Base-by-base conservation (phyloP, 768 basidiomycete genomes). In the Trametopsis cervina region DNA sequence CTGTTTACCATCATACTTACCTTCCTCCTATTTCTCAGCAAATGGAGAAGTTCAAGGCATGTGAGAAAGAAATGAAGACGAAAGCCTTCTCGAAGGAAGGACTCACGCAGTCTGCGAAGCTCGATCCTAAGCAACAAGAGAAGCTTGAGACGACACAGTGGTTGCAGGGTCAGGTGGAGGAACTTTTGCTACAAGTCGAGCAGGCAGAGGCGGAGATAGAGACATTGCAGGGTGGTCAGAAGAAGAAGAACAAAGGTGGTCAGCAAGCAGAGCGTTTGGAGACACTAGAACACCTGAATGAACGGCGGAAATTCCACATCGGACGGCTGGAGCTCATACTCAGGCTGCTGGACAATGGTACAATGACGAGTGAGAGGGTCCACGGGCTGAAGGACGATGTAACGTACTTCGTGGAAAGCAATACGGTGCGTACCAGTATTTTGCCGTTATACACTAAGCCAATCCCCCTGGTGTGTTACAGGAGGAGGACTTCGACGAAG, bases 31-130 rank as follows among this genome's bases (percentile, higher is more conserved):
- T 48, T 63, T 50, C 52, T 48, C 67, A 98, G 96, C 96, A 98
- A 98, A 99, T 99, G 96, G 96, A 99, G 73, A 94, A 92, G 64
- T 99, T 99, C 81, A 99, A 99, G 62, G 95, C 95, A 20, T 93
- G 94, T 70, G 96, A 99, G 73, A 99, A 98, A 73, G 96, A 99
- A 70, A 98, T 98, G 95, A 99, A 99, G 78, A 98, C 96, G 50
- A 99, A 99, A 67, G 96, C 96, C 0, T 99, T 98, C 69, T 97
- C 94, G 17, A 99, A 98, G 63, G 96, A 98, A 67, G 96, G 96
- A 36, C 76, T 99, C 36, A 96, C 86, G 52, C 90, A 93, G 51
- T 90, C 92, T 10, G 79, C 90, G 29, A 92, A 89, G 60, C 82
- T 98, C 20, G 96, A 98, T 67, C 96, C 96, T 46, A 93, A 91